Base-by-base conservation (phyloP, 306 rosid species). In the Trichosanthes truncata region DNA sequence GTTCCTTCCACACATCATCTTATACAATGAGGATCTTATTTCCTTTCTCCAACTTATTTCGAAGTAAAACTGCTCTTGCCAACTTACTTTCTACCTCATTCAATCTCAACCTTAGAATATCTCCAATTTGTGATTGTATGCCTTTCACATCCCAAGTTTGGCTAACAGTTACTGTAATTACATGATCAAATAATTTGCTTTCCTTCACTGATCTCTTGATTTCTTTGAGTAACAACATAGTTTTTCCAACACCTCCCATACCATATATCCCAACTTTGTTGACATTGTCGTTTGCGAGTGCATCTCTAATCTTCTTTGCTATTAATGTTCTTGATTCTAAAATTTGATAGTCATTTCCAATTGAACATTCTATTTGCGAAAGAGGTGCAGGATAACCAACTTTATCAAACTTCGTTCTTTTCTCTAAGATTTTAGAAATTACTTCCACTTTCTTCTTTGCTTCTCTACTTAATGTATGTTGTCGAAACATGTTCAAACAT, bases 1-100 rank as follows among this genome's bases (percentile, higher is more conserved):
- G 79, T 33, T 60, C 45, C 7, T 84, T 79, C 89, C 91, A 86
- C 14, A 86, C 25, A 77, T 86, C 89, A 41, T 88, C 91, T 2
- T 82, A 17, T 21, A 88, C 21, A 13, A 84, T 77, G 29, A 88
- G 78, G 26, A 41, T 40, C 4, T 45, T 83, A 60, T n/a, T n/a
- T n/a, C 17, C 25, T 23, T 74, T 41, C 14, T 25, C n/a, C 25
- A 79, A 61, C 21, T 36, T 76, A 10, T 29, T 25, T 3, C 4
- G 56, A 6, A 74, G 29, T 17, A 18, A 9, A 13, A 10, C 6
- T 12, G 80, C 78, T 79, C 53, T 61, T 29, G 43, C 77, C 9
- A 14, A 3, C 15, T 56, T 26, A 25, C 43, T 35, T 51, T 5
- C 21, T 43, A 15, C 4, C 25, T 5, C 9, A 51, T 12, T 18